Percentiles rank a stretch among this genome's conserved stretches.
Evolutionary conservation across 805 yeast species (phyloP).

Genomic region (Yamadazyma phyllophila): DNA sequence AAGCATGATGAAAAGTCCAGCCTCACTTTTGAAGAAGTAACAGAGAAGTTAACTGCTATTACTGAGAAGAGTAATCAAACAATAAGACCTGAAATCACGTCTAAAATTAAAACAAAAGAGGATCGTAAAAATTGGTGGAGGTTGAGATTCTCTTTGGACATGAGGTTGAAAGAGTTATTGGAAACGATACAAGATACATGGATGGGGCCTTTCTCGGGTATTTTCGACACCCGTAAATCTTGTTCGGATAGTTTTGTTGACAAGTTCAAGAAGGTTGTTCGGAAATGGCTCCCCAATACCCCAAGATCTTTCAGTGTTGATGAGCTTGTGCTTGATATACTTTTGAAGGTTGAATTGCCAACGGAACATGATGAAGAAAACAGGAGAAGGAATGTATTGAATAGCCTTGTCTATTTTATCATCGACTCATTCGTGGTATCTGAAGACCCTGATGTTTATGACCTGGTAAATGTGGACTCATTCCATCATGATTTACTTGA

Average conservation of each 20-base stretch:
- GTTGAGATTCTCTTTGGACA: constrained; percentile 60
- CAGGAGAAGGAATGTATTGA: constrained; percentile 20
- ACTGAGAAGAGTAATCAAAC: constrained; percentile 61
- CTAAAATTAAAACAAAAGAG: constrained; percentile 51
- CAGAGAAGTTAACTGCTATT: constrained; percentile 34
- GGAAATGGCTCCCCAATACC: not conserved
- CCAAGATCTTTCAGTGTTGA: not conserved
- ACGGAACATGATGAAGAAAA: not conserved
- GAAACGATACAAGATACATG: constrained; percentile 58
- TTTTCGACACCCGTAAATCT: constrained; percentile 38
- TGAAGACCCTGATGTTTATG: constrained; percentile 65
- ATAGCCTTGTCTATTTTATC: constrained; percentile 62
- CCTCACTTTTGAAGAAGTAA: constrained; percentile 44
- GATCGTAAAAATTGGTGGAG: constrained; percentile 80
- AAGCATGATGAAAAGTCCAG: constrained; percentile 40
- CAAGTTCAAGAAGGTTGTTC: not conserved
- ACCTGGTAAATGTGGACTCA: constrained; percentile 59
- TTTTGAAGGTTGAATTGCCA: not conserved
- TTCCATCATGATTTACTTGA: constrained; percentile 52
- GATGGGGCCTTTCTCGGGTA: constrained; percentile 74
- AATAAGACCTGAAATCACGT: constrained; percentile 53
- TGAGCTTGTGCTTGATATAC: not conserved
- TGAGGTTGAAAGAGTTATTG: constrained; percentile 52
- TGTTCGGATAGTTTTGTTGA: not conserved
- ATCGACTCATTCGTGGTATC: constrained; percentile 59